Conservation (phyloP, 1,284 basidiomycete species). For the Papiliotrema terrestris region DNA sequence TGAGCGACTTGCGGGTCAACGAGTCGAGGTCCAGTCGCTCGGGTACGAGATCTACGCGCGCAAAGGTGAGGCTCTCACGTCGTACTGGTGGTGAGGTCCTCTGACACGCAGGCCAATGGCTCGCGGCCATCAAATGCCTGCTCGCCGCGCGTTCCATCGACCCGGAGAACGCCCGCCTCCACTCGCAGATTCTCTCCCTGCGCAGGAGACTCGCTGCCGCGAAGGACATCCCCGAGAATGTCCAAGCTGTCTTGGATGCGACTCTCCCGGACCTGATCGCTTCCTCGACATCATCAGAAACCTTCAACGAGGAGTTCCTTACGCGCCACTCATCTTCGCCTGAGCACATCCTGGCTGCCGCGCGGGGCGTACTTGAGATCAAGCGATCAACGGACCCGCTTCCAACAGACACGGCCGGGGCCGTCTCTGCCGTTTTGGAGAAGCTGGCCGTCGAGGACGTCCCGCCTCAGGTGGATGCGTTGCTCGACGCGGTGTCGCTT, state of each 20-base stretch:
- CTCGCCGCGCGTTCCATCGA: conserved; percentile 59
- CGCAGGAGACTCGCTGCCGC: conserved; percentile 48
- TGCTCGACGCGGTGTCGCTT: conserved; percentile 11
- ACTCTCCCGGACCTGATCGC: conserved; percentile 58
- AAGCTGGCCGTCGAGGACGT: conserved; percentile 24
- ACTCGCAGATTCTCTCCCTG: conserved; percentile 67
- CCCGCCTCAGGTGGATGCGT: conserved; percentile 9
- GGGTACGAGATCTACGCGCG: conserved; percentile 78
- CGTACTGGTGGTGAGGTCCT: neutral
- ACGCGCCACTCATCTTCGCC: conserved; percentile 54
- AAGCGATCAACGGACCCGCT: conserved; percentile 1
- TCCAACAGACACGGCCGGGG: neutral
- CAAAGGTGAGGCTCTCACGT: conserved; percentile 57
- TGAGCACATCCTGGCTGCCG: conserved; percentile 59
- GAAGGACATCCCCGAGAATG: conserved; percentile 42
- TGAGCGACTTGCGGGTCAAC: conserved; percentile 54
- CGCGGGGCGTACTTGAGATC: conserved; percentile 59
- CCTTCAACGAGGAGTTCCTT: conserved; percentile 66
- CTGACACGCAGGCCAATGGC: conserved; percentile 62
- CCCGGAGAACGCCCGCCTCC: conserved; percentile 62
- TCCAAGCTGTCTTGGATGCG: conserved; percentile 31
- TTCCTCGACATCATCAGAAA: conserved; percentile 58
- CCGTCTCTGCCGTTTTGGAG: conserved; percentile 13
- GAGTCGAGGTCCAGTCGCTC: conserved; percentile 68
- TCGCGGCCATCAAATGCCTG: conserved; percentile 73